Conservation (phyloP, 331 rosid genomes). For the Malus hybrid region DNA sequence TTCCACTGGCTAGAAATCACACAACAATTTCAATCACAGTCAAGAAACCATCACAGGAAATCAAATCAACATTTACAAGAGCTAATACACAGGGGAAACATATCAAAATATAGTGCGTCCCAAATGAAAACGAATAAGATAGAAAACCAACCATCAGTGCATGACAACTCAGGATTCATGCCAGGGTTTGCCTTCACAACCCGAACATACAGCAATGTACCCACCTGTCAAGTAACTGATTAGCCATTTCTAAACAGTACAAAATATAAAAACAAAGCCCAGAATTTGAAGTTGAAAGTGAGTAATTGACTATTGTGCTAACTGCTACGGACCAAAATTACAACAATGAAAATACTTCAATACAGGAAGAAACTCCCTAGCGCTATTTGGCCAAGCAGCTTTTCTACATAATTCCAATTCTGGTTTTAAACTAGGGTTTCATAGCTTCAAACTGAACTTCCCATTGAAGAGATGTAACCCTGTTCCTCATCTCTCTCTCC, state of each 20-base stretch:
- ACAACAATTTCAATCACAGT: slow-evolving; percentile 8
- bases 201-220: slow-evolving; percentile 64
- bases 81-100: not conserved
- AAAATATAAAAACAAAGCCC: not conserved
- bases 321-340: not conserved
- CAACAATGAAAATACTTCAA: not conserved
- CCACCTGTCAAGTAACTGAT: slow-evolving; percentile 43
- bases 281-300: not conserved
- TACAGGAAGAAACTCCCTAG: too few species aligned
- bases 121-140: not conserved
- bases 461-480: not conserved
- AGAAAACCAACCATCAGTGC: slow-evolving; percentile 72
- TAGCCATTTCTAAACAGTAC: slow-evolving; percentile 16
- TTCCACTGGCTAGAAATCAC: slow-evolving; percentile 51
- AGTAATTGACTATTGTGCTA: not conserved
- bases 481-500: not conserved
- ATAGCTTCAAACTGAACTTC: not conserved
- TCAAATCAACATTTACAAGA: not conserved
- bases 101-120: too few species aligned
- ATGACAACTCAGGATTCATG: slow-evolving; percentile 86
- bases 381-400: not conserved
- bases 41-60: slow-evolving; percentile 5
- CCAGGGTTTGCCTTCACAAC: slow-evolving; percentile 78
- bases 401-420: not conserved
- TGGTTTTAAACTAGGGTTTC: not conserved